These are phyloP conservation scores for Postia placenta DNA, from an alignment of 768 basidiomycete genomes.

Conservation along the genomic window DNA sequence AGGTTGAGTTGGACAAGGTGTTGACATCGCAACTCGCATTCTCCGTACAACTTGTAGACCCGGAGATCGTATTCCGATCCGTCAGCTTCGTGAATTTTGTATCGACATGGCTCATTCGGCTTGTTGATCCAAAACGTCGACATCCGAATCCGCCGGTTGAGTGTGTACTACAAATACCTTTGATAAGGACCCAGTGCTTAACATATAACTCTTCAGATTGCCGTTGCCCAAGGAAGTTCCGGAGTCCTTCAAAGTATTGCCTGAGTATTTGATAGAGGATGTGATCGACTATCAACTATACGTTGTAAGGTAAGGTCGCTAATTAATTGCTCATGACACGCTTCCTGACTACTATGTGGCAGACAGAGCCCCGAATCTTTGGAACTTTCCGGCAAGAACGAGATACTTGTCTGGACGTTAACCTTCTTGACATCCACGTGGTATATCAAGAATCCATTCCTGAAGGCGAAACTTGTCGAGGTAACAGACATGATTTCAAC, in stretches of 20 bases:
- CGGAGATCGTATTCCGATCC: constrained; percentile 71
- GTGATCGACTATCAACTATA: constrained; percentile 87
- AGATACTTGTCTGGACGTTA: constrained; percentile 80
- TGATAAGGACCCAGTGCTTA: background rate
- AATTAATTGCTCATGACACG: background rate
- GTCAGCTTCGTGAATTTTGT: constrained; percentile 86
- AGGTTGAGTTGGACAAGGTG: constrained; percentile 67
- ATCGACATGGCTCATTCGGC: constrained; percentile 89
- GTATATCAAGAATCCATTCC: constrained; percentile 98
- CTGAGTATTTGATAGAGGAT: constrained; percentile 93
- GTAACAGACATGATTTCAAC: too few species aligned
- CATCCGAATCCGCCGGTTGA: constrained; percentile 66
- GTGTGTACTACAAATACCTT: constrained; percentile 44
- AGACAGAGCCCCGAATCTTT: constrained; percentile 74
- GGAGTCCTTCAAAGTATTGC: constrained; percentile 76
- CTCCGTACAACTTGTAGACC: constrained; percentile 82
- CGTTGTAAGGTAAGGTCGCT: constrained; percentile 58
- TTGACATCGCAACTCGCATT: constrained; percentile 73
- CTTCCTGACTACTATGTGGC: background rate
- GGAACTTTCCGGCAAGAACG: constrained; percentile 78
- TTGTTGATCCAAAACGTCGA: constrained; percentile 72
- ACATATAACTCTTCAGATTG: constrained; percentile 51
- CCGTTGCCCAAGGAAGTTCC: constrained; percentile 86
- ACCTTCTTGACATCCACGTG: constrained; percentile 92
- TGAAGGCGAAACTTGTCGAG: constrained; percentile 95